phyloP scores from a whole-genome alignment of 129 eudicot species.

The Apium graveolens region DNA sequence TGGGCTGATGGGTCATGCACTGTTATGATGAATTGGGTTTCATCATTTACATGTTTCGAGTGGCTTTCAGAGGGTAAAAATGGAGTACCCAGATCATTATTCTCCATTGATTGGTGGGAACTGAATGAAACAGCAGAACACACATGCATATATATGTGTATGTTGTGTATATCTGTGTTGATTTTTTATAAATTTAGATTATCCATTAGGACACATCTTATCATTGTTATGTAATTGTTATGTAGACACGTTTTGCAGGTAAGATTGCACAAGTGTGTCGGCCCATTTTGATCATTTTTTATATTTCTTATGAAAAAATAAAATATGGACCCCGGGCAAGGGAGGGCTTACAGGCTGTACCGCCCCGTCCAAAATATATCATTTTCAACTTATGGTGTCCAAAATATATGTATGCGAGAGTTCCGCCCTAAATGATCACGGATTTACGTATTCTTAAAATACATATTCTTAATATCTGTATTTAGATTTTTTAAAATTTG shows the following conservation, averaged over 20 bases:
- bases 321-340: too few relatives aligned
- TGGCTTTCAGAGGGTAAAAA: conserved; percentile 20
- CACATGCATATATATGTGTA: background rate
- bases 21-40: conserved; percentile 37
- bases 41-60: conserved; percentile 12
- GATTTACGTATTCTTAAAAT: too few relatives aligned
- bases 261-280: background rate
- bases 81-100: conserved; percentile 34
- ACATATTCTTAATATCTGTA: too few relatives aligned
- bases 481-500: too few relatives aligned
- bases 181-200: background rate
- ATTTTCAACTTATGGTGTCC: too few relatives aligned
- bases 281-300: background rate
- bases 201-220: background rate
- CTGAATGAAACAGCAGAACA: conserved; percentile 1
- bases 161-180: background rate
- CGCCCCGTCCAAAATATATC: too few relatives aligned
- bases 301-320: too few relatives aligned
- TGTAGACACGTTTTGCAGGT: background rate
- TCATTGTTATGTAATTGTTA: too few relatives aligned
- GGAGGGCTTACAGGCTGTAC: too few relatives aligned
- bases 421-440: too few relatives aligned
- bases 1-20: conserved; percentile 24
- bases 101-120: conserved; percentile 23
- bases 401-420: too few relatives aligned